phyloP scores from a whole-genome alignment of 2,329 filamentous ascomycete species.

The Xylaria sp. region DNA sequence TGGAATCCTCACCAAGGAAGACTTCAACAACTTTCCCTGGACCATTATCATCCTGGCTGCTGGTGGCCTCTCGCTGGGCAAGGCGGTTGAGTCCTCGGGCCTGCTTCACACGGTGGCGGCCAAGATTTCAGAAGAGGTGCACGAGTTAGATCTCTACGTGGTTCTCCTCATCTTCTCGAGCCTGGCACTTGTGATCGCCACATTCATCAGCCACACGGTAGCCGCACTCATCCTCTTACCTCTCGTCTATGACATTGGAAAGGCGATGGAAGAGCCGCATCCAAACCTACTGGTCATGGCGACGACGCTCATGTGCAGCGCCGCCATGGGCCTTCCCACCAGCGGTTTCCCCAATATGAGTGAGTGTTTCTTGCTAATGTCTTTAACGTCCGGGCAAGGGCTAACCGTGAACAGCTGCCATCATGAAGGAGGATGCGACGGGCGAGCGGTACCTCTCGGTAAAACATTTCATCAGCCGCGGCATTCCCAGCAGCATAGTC shows the following conservation, averaged over 20 bases:
- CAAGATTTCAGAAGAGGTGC: conserved; percentile 77
- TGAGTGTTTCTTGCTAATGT: conserved; percentile 63
- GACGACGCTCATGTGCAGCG: conserved; percentile 93
- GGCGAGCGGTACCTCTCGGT: conserved; percentile 93
- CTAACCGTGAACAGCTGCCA: conserved; percentile 68
- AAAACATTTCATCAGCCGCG: conserved; percentile 93
- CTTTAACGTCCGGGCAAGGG: conserved; percentile 5
- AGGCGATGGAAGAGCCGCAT: conserved; percentile 86
- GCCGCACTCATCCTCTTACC: conserved; percentile 95
- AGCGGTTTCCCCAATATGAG: conserved; percentile 99
- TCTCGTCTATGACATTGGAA: conserved; percentile 86
- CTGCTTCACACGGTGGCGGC: conserved; percentile 88
- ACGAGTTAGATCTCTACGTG: conserved; percentile 84
- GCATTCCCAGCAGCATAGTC: conserved; percentile 86
- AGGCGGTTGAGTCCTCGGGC: conserved; percentile 92
- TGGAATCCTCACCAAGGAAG: conserved; percentile 95
- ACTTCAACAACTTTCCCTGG: conserved; percentile 99
- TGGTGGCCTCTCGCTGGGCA: conserved; percentile 90
- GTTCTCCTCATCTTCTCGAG: conserved; percentile 86
- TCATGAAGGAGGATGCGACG: conserved; percentile 98
- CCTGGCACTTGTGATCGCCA: conserved; percentile 91
- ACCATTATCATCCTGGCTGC: conserved; percentile 99
- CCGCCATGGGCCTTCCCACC: conserved; percentile 96
- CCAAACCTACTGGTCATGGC: conserved; percentile 97
- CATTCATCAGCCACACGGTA: conserved; percentile 97